A percentile compares a stretch with the other conserved stretches of the same genome.
Evolutionary conservation across 805 yeast species (phyloP).

Genomic region (Lachancea meyersii): DNA sequence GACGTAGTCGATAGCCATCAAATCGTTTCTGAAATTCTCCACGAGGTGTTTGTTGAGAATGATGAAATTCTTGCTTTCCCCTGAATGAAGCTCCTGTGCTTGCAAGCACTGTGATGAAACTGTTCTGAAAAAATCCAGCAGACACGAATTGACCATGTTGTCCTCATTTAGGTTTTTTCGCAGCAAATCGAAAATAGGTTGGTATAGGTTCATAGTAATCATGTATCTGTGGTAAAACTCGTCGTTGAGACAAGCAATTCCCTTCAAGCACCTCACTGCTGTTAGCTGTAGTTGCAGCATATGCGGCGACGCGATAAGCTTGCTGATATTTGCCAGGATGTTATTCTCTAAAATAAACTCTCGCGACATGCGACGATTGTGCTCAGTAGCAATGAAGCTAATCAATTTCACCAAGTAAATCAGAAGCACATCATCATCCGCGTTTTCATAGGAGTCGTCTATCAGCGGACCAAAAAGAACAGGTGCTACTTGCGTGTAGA

Average conservation of each 20-base stretch:
- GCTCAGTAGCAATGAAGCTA: conserved; percentile 60
- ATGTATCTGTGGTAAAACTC: conserved; percentile 52
- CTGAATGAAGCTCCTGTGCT: conserved; percentile 9
- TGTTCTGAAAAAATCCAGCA: conserved; percentile 60
- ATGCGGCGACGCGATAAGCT: conserved; percentile 37
- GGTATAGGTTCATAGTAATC: conserved; percentile 47
- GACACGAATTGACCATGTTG: conserved; percentile 67
- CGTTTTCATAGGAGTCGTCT: conserved; percentile 17
- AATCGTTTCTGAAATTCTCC: conserved; percentile 24
- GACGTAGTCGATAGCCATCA: conserved; percentile 30
- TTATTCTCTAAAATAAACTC: conserved; percentile 57
- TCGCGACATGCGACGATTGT: conserved; percentile 50
- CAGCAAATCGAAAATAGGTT: conserved; percentile 44
- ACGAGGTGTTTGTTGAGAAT: conserved; percentile 29
- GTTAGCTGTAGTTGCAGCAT: conserved; percentile 54
- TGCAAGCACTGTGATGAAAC: conserved; percentile 26
- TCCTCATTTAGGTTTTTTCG: conserved; percentile 43
- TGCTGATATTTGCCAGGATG: conserved; percentile 50
- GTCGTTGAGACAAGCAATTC: conserved; percentile 57
- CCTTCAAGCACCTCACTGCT: conserved; percentile 62
- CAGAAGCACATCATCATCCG: conserved; percentile 38
- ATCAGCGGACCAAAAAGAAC: conserved; percentile 46
- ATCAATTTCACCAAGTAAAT: conserved; percentile 66
- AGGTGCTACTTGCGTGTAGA: conserved; percentile 60
- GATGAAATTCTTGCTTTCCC: conserved; percentile 23